phyloP scores from a whole-genome alignment of 2,329 filamentous ascomycete species.

The Phialophora chinensis region DNA sequence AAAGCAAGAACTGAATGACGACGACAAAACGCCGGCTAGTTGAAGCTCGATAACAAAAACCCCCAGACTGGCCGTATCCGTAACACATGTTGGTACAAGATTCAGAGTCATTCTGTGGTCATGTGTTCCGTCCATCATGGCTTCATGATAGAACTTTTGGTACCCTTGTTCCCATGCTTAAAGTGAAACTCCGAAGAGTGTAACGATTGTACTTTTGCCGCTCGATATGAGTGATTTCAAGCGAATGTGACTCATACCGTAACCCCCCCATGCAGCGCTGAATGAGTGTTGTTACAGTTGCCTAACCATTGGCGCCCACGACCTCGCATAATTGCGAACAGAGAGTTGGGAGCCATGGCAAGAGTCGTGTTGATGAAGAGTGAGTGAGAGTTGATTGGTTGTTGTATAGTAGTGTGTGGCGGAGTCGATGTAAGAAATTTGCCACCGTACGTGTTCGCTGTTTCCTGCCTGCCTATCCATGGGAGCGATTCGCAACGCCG shows the following conservation, averaged over 20 bases:
- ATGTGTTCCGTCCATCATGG: constrained; percentile 25
- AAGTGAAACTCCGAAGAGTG: constrained; percentile 16
- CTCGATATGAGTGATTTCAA: neutral
- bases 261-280: constrained; percentile 17
- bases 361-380: constrained; percentile 9
- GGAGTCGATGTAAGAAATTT: constrained; percentile 19
- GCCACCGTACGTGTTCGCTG: constrained; percentile 18
- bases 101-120: constrained; percentile 25
- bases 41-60: constrained; percentile 1
- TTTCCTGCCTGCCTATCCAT: neutral
- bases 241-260: constrained; percentile 29
- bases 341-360: constrained; percentile 5
- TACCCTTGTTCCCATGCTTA: constrained; percentile 13
- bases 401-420: constrained; percentile 22
- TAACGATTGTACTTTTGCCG: constrained; percentile 20
- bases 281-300: constrained; percentile 30
- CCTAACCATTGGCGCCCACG: constrained; percentile 22
- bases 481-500: neutral
- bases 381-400: constrained; percentile 12
- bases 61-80: constrained; percentile 17
- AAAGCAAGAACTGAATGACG: constrained; percentile 12
- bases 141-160: constrained; percentile 28
- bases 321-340: neutral
- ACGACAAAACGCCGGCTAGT: constrained; percentile 2
- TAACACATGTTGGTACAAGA: constrained; percentile 23